Evolutionary conservation across 2,329 filamentous ascomycete species (phyloP).

Genomic region (Penicillium sp.): DNA sequence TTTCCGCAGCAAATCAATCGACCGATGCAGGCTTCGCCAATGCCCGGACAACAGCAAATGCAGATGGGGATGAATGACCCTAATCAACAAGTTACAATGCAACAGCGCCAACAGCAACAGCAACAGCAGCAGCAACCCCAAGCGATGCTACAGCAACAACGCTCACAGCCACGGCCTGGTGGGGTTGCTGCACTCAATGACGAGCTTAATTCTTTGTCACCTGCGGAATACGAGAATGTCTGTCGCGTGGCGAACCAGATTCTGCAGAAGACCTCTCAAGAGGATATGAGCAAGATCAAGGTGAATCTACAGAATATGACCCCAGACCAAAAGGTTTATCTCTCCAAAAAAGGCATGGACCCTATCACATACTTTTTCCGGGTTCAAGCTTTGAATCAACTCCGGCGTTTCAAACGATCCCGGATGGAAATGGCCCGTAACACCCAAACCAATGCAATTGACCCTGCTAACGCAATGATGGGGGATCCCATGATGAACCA

Average conservation of each 20-base stretch:
- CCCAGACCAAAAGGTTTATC: conserved; percentile 52
- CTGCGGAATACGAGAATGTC: conserved; percentile 51
- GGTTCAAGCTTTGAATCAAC: conserved; percentile 51
- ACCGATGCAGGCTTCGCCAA: conserved; percentile 56
- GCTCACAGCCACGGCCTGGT: conserved; percentile 37
- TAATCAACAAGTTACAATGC: conserved; percentile 39
- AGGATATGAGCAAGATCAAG: conserved; percentile 55
- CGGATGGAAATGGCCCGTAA: conserved; percentile 39
- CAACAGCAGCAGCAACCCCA: conserved; percentile 37
- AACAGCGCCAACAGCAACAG: conserved; percentile 41
- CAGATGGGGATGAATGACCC: conserved; percentile 41
- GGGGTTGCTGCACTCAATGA: conserved; percentile 36
- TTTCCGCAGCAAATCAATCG: conserved; percentile 57
- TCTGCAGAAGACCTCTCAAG: conserved; percentile 48
- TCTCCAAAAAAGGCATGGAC: conserved; percentile 53
- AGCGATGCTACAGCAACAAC: conserved; percentile 32
- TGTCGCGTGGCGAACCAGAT: conserved; percentile 53
- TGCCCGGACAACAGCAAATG: conserved; percentile 47
- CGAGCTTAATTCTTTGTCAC: conserved; percentile 42
- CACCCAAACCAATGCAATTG: conserved; percentile 33
- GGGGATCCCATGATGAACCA: conserved; percentile 44
- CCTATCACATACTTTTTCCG: conserved; percentile 58
- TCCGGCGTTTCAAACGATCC: conserved; percentile 42
- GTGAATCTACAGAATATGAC: conserved; percentile 52
- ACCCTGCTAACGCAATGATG: conserved; percentile 40